phyloP scores from a whole-genome alignment of 257 asterid species.

The Lycium barbarum region DNA sequence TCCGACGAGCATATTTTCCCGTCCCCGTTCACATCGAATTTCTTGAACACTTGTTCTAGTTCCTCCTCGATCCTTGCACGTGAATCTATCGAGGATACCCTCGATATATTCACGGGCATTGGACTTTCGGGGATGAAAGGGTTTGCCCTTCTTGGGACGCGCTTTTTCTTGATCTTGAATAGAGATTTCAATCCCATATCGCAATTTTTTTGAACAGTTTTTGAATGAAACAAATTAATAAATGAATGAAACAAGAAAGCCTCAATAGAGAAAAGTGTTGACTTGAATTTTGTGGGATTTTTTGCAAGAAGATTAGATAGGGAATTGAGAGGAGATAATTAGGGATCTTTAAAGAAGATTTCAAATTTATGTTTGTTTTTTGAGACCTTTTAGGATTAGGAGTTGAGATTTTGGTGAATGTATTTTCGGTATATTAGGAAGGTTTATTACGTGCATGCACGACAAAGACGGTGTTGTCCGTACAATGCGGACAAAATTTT shows the following conservation, averaged over 20 bases:
- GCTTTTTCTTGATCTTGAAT: conserved; percentile 58
- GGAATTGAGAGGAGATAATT: not conserved
- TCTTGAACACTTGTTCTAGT: conserved; percentile 74
- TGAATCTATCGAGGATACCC: conserved; percentile 51
- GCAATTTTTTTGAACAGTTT: not conserved
- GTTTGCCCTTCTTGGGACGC: not conserved
- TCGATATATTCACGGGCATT: conserved; percentile 31
- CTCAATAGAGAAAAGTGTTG: not conserved
- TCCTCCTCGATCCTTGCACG: conserved; percentile 71
- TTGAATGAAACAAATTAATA: not conserved
- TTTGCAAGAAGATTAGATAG: not conserved
- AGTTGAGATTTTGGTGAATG: not conserved
- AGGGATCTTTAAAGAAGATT: conserved; percentile 12
- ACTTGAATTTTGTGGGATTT: not conserved
- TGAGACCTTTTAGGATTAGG: not conserved
- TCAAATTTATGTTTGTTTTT: not conserved
- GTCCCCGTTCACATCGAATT: conserved; percentile 84
- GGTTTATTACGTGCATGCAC: conserved; percentile 26
- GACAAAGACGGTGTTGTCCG: not conserved
- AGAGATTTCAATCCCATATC: conserved; percentile 63
- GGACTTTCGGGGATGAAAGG: not conserved
- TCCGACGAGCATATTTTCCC: conserved; percentile 75
- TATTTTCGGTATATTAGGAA: not conserved
- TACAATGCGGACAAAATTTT: not conserved
- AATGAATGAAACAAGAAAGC: not conserved